Conservation (phyloP, 768 basidiomycete species). For the Termitomyces sp. region DNA sequence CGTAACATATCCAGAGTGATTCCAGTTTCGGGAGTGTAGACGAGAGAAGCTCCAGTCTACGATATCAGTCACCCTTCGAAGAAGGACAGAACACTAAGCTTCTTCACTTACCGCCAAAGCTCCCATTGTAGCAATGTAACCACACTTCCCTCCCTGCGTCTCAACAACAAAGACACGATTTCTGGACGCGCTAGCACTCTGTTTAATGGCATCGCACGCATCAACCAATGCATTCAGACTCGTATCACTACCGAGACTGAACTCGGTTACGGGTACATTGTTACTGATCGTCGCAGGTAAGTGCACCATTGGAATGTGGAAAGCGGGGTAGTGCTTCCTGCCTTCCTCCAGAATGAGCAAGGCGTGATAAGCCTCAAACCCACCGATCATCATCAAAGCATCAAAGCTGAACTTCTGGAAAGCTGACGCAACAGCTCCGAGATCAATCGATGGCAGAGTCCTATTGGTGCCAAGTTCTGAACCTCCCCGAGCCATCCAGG, state of each 20-base stretch:
- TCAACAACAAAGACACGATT: conserved; percentile 98
- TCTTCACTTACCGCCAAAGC: conserved; percentile 77
- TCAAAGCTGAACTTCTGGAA: conserved; percentile 85
- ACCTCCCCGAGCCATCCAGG: conserved; percentile 94
- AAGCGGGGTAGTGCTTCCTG: conserved; percentile 78
- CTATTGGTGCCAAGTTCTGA: conserved; percentile 98
- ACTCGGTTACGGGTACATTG: conserved; percentile 96
- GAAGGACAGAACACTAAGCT: background rate
- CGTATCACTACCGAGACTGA: conserved; percentile 93
- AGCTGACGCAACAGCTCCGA: conserved; percentile 84
- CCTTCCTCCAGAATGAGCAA: conserved; percentile 76
- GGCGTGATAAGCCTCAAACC: conserved; percentile 90
- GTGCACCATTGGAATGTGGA: conserved; percentile 95
- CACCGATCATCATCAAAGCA: conserved; percentile 85
- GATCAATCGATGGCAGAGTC: conserved; percentile 75
- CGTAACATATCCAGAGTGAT: conserved; percentile 79
- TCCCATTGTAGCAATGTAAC: conserved; percentile 93
- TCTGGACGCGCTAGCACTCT: conserved; percentile 93
- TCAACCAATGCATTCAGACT: conserved; percentile 95
- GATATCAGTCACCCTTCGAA: background rate
- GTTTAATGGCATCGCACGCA: conserved; percentile 98
- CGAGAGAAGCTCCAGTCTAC: conserved; percentile 85
- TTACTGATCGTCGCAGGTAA: conserved; percentile 97
- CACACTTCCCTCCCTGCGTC: conserved; percentile 95
- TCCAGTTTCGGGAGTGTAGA: conserved; percentile 92